Evolutionary conservation across 208 protist species (phyloP).

Genomic region (Trypanosoma rangeli): DNA sequence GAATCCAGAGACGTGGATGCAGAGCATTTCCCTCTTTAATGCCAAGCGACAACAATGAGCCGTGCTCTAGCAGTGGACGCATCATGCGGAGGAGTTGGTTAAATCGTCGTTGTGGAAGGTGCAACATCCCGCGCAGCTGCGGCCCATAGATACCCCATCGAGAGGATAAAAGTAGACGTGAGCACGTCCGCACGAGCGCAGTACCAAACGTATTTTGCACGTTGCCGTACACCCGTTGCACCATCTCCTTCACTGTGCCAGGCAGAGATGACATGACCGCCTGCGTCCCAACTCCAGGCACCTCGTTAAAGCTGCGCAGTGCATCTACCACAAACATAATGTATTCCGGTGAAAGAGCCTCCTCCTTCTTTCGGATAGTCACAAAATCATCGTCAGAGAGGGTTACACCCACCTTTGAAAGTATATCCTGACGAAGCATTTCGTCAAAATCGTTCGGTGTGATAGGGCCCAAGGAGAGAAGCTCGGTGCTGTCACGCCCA

Average conservation of each 20-base stretch:
- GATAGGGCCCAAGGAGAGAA: slow-evolving; percentile 42
- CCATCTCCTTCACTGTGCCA: slow-evolving; percentile 48
- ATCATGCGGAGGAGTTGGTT: slow-evolving; percentile 75
- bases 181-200: slow-evolving; percentile 38
- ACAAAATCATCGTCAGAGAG: slow-evolving; percentile 75
- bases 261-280: slow-evolving; percentile 51
- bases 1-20: slow-evolving; percentile 39
- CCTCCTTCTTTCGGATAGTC: slow-evolving; percentile 49
- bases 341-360: slow-evolving; percentile 58
- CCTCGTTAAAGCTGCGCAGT: slow-evolving; percentile 50
- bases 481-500: slow-evolving; percentile 66
- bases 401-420: slow-evolving; percentile 43
- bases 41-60: slow-evolving; percentile 9
- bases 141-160: slow-evolving; percentile 68
- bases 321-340: slow-evolving; percentile 62
- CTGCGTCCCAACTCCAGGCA: slow-evolving; percentile 47
- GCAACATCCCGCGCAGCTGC: slow-evolving; percentile 59
- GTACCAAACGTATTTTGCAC: slow-evolving; percentile 45
- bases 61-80: slow-evolving; percentile 48
- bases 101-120: slow-evolving; percentile 44
- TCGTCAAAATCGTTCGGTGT: slow-evolving; percentile 76
- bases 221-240: slow-evolving; percentile 43
- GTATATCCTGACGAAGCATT: slow-evolving; percentile 42
- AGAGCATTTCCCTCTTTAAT: slow-evolving; percentile 41
- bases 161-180: slow-evolving; percentile 53